These are phyloP conservation scores for Magnaporthales sp. DNA, from an alignment of 2,329 filamentous ascomycete species.

Conservation along the genomic window DNA sequence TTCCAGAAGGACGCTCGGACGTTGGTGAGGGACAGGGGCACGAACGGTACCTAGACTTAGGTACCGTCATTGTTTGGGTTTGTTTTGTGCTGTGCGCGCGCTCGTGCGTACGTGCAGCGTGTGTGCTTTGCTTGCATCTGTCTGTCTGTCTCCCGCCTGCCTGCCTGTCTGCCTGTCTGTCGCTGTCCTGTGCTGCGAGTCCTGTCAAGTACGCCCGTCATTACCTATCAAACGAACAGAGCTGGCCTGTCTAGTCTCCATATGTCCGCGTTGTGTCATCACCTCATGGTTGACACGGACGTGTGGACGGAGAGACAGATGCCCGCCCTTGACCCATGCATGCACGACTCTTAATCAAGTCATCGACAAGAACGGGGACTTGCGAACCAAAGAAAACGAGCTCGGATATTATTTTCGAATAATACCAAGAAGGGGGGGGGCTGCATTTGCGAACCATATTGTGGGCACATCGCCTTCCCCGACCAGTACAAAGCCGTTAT, in stretches of 20 bases:
- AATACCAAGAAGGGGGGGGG: background rate
- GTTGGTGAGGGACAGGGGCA: background rate
- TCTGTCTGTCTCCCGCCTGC: background rate
- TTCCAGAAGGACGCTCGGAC: conserved; percentile 1
- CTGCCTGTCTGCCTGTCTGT: background rate
- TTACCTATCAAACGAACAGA: background rate
- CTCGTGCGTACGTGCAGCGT: background rate
- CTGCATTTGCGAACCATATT: background rate
- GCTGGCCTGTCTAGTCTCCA: background rate
- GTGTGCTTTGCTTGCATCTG: background rate
- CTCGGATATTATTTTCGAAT: background rate
- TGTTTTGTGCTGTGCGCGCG: background rate
- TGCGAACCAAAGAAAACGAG: background rate
- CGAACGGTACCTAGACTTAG: background rate
- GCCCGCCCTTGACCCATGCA: background rate
- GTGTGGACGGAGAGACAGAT: background rate
- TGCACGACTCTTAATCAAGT: background rate
- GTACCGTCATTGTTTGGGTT: background rate
- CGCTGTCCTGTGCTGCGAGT: background rate
- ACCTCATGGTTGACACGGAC: background rate
- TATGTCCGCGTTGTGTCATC: background rate
- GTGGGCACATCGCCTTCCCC: background rate
- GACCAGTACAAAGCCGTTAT: background rate
- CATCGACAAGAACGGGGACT: background rate
- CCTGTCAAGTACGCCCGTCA: background rate